Conservation (phyloP, 78 protist species). For the Dictyostelium firmibasis region DNA sequence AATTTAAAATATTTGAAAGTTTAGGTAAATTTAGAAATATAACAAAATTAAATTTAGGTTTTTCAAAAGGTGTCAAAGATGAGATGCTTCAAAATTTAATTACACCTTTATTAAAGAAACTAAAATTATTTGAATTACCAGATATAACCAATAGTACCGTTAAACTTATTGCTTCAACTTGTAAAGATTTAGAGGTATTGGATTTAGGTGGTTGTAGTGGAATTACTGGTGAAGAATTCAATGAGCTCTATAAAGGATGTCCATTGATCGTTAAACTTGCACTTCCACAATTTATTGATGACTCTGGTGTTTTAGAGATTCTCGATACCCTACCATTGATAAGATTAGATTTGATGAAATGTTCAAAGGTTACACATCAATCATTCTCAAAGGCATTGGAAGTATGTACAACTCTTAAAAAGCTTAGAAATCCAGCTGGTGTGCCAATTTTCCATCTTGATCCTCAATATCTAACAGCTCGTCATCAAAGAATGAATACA, state of each 20-base stretch:
- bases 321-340: background rate
- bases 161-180: background rate
- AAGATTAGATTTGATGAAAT: background rate
- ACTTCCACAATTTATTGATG: background rate
- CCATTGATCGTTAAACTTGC: conserved; percentile 1
- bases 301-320: background rate
- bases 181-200: background rate
- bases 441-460: background rate
- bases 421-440: background rate
- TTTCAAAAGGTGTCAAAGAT: background rate
- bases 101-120: background rate
- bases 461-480: background rate
- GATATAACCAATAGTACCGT: background rate
- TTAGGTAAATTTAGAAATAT: background rate
- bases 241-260: background rate
- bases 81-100: background rate
- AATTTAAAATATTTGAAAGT: background rate
- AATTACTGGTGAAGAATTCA: background rate
- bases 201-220: conserved; percentile 30
- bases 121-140: background rate
- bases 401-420: background rate
- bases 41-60: conserved; percentile 4
- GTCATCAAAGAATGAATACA: background rate
- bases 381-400: background rate
- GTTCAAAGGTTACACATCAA: background rate